These are phyloP conservation scores for Capniomyces stellatus DNA, from an alignment of 371 early-diverging fungal species.

Conservation along the genomic window DNA sequence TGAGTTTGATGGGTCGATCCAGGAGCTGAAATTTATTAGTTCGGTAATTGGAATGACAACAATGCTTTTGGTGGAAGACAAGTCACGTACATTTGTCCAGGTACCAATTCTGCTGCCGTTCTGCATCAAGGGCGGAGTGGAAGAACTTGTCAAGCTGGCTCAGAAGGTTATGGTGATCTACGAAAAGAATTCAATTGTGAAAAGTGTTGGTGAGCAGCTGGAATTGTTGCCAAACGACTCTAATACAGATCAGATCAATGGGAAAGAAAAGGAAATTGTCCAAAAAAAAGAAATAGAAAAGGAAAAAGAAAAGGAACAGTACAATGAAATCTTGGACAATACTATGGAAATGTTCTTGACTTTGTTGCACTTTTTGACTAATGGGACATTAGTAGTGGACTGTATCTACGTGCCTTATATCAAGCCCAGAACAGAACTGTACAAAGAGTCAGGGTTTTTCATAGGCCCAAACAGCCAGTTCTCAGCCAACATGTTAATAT, in stretches of 20 bases:
- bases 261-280: background rate
- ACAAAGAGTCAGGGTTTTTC: background rate
- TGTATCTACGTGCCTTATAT: slow-evolving; percentile 1
- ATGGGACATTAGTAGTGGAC: background rate
- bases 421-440: background rate
- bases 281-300: background rate
- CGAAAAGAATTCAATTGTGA: background rate
- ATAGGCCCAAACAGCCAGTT: background rate
- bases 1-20: background rate
- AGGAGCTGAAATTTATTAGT: background rate
- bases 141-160: background rate
- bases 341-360: background rate
- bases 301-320: background rate
- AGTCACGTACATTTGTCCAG: background rate
- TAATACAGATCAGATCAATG: background rate
- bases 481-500: background rate
- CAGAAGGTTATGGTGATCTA: background rate
- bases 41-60: background rate
- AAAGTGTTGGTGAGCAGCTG: background rate
- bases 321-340: background rate
- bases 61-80: slow-evolving; percentile 3
- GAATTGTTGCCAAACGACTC: background rate
- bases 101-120: slow-evolving; percentile 3
- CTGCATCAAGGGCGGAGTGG: slow-evolving; percentile 1
- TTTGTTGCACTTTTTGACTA: slow-evolving; percentile 1